Evolutionary conservation across 1,139 yeast genomes (phyloP).

Genomic region (Kazachstania sp.): DNA sequence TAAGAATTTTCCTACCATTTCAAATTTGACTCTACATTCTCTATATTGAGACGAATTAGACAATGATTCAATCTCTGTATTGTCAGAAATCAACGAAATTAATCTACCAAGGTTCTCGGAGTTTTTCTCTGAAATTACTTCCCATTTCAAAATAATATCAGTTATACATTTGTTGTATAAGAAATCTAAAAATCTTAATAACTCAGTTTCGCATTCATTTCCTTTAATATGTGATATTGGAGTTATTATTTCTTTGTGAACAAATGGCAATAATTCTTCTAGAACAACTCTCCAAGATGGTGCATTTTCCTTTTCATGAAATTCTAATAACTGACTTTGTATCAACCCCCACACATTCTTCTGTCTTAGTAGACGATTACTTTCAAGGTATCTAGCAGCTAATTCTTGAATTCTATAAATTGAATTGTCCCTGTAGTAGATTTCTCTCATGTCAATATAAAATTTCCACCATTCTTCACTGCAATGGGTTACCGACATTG

Average conservation of each 20-base stretch:
- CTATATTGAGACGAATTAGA: slow-evolving; percentile 12
- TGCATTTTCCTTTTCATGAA: slow-evolving; percentile 18
- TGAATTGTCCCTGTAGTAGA: slow-evolving; percentile 6
- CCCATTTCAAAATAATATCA: slow-evolving; percentile 22
- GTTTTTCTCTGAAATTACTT: slow-evolving; percentile 28
- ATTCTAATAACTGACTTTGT: slow-evolving; percentile 15
- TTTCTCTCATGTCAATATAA: slow-evolving; percentile 21
- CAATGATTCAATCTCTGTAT: slow-evolving; percentile 14
- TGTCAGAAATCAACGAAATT: slow-evolving; percentile 16
- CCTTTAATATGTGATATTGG: slow-evolving; percentile 14
- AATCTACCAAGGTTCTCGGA: slow-evolving; percentile 27
- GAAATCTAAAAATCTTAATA: slow-evolving; percentile 15
- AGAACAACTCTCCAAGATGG: slow-evolving; percentile 21
- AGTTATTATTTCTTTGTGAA: slow-evolving; percentile 13
- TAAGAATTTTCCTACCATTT: slow-evolving; percentile 32
- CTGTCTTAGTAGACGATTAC: slow-evolving; percentile 15
- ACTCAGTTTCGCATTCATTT: slow-evolving; percentile 8
- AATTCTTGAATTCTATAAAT: slow-evolving; percentile 20
- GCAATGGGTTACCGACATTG: slow-evolving; percentile 17
- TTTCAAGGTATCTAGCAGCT: slow-evolving; percentile 14
- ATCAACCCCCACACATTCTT: slow-evolving; percentile 13
- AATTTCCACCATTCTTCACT: slow-evolving; percentile 26
- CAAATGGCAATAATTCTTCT: slow-evolving; percentile 19
- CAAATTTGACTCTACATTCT: slow-evolving; percentile 25
- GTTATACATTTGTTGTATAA: slow-evolving; percentile 20